Conservation (phyloP, 306 rosid species). For the Glycyrrhiza uralensis region DNA sequence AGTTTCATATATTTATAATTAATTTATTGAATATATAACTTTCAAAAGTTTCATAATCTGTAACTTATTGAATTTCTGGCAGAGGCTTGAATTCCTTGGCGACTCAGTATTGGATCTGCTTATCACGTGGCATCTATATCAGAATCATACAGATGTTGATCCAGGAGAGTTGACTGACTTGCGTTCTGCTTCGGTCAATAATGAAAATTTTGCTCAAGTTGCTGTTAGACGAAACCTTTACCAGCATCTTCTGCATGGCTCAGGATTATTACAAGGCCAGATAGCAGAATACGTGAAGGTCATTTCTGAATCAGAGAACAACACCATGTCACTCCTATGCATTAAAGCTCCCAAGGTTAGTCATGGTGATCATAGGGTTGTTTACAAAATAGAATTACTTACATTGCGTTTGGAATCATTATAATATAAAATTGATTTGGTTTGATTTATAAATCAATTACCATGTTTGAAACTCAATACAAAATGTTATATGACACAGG, state of each 20-base stretch:
- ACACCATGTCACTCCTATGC: constrained; percentile 36
- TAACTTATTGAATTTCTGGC: constrained; percentile 37
- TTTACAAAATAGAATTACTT: background rate
- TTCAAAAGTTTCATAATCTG: constrained; percentile 12
- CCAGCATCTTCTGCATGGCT: constrained; percentile 71
- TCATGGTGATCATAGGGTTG: constrained; percentile 1
- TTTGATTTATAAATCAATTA: background rate
- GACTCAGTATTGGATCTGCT: constrained; percentile 91
- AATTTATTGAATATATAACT: constrained; percentile 6
- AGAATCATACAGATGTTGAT: constrained; percentile 60
- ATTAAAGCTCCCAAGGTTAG: constrained; percentile 80
- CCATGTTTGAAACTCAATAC: background rate
- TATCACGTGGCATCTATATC: constrained; percentile 77
- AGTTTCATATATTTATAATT: background rate
- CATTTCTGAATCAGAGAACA: constrained; percentile 41
- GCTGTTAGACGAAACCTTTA: constrained; percentile 71
- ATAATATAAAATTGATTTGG: background rate
- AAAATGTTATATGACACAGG: constrained; percentile 45
- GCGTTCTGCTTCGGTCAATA: constrained; percentile 90
- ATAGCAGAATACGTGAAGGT: constrained; percentile 63
- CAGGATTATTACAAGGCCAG: constrained; percentile 59
- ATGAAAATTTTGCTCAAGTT: constrained; percentile 81
- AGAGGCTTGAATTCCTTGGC: constrained; percentile 97
- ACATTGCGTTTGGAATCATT: background rate
- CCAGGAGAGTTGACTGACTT: constrained; percentile 91